Base-by-base conservation (phyloP, 129 eudicot genomes). In the Helianthus annuus region DNA sequence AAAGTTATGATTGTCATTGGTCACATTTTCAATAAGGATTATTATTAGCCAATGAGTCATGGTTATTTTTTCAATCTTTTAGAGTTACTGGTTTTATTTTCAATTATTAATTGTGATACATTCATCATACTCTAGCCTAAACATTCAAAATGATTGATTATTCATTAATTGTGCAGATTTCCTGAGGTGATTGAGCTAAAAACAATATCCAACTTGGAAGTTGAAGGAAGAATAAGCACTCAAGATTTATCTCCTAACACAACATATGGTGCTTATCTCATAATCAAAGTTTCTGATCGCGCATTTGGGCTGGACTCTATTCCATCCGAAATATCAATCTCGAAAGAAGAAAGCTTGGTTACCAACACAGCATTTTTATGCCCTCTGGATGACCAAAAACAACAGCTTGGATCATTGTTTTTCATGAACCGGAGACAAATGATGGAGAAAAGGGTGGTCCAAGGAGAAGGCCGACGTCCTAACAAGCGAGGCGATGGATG, bases 261-360 rank as follows among this genome's bases (percentile, higher is more conserved):
- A 2, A 83, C 72, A 32, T 89, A 89, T 1, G 87, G 89, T 5
- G 87, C 89, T 10, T 83, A 83, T 75, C 81, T 89, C n/a, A 19
- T 86, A 3, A 70, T 81, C 45, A 78, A 86, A 69, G 69, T 86
- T 4, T 51, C 75, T 6, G 75, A 86, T 32, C 34, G 59, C 7
- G 66, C 91, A 52, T 89, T 76, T 27, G 96, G 96, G 57, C 80
- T 89, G 57, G 83, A 89, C 51, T 77, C 89, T 4, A 79, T 86
- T 17, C 86, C 96, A 42, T 78, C 76, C 0, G 92, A 86, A 69
- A 69, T 54, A 8, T 74, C 84, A 9, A 53, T 86, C 7, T 48
- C 73, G 63, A 72, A 36, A 9, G 69, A 78, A 17, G 81, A 79
- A 49, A 59, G 65, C 40, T 56, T 15, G 4, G 45, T 63, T 39